These are phyloP conservation scores for Prunus davidiana DNA, from an alignment of 306 rosid genomes.

Conservation along the genomic window DNA sequence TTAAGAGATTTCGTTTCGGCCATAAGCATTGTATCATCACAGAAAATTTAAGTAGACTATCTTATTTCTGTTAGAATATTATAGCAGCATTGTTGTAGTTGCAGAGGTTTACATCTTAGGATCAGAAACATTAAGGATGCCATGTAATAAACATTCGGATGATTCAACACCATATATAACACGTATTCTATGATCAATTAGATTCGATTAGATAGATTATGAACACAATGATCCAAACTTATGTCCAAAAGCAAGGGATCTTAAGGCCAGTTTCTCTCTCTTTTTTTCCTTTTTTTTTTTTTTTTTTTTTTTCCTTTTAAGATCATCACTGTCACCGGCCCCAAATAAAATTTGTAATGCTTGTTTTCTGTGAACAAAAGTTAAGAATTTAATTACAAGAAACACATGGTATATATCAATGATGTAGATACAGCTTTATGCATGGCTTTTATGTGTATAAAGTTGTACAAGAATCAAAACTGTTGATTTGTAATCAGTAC, in stretches of 20 bases:
- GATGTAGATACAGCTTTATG: slow-evolving; percentile 4
- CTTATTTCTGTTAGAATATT: background rate
- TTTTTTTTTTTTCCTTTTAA: too few species aligned
- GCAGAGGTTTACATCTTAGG: background rate
- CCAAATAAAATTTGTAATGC: too few species aligned
- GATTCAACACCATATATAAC: too few species aligned
- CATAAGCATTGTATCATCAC: background rate
- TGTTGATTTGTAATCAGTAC: slow-evolving; percentile 6
- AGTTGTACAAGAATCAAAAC: slow-evolving; percentile 8
- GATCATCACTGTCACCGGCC: too few species aligned
- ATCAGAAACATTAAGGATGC: background rate
- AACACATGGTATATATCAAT: background rate
- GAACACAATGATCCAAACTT: too few species aligned
- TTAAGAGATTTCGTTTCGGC: background rate
- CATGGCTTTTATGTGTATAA: slow-evolving; percentile 2
- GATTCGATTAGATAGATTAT: too few species aligned
- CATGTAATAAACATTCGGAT: background rate
- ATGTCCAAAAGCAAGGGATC: too few species aligned
- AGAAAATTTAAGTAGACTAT: background rate
- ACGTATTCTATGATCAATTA: too few species aligned
- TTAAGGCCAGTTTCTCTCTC: too few species aligned
- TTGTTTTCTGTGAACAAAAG: too few species aligned
- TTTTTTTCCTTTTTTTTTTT: too few species aligned
- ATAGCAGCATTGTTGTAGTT: background rate
- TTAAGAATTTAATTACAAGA: too few species aligned